A percentile compares a stretch with the other conserved stretches of the same genome.
Evolutionary conservation across 257 asterid genomes (phyloP).

Genomic region (Thymus mandschuricus): DNA sequence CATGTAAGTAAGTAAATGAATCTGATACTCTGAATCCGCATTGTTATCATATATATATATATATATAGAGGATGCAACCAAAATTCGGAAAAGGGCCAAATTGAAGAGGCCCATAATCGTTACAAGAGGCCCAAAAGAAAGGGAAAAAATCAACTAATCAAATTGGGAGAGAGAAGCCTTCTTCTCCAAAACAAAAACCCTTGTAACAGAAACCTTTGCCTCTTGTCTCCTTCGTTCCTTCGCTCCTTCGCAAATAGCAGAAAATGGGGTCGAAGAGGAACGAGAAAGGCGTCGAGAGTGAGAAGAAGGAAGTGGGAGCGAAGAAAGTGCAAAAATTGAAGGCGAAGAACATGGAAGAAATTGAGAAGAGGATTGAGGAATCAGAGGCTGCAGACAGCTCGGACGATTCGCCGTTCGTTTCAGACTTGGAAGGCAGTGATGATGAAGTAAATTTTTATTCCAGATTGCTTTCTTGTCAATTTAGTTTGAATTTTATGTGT

Average conservation of each 20-base stretch:
- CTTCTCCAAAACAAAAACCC: neutral
- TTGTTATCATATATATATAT: too few relatives aligned
- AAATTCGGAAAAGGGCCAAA: too few relatives aligned
- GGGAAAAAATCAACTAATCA: too few relatives aligned
- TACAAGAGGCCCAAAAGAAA: too few relatives aligned
- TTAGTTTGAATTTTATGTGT: neutral
- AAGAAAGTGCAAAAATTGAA: constrained; percentile 28
- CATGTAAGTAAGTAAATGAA: too few relatives aligned
- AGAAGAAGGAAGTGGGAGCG: neutral
- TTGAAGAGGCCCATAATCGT: too few relatives aligned
- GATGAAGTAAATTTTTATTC: constrained; percentile 28
- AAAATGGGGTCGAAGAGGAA: constrained; percentile 31
- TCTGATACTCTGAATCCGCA: too few relatives aligned
- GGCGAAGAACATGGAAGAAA: constrained; percentile 29
- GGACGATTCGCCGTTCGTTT: constrained; percentile 42
- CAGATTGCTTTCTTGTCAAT: constrained; percentile 4
- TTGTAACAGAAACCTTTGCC: neutral
- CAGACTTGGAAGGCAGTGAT: constrained; percentile 36
- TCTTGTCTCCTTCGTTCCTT: neutral
- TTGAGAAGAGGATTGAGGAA: constrained; percentile 34
- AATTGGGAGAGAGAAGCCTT: neutral
- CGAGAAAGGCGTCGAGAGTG: constrained; percentile 20
- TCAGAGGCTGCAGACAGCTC: constrained; percentile 35
- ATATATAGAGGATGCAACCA: too few relatives aligned
- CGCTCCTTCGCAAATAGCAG: constrained; percentile 4